A percentile compares a stretch with the other conserved stretches of the same genome.
These are phyloP conservation scores for Neurospora sp. DNA, from an alignment of 495 filamentous ascomycete species.

Conservation along the genomic window DNA sequence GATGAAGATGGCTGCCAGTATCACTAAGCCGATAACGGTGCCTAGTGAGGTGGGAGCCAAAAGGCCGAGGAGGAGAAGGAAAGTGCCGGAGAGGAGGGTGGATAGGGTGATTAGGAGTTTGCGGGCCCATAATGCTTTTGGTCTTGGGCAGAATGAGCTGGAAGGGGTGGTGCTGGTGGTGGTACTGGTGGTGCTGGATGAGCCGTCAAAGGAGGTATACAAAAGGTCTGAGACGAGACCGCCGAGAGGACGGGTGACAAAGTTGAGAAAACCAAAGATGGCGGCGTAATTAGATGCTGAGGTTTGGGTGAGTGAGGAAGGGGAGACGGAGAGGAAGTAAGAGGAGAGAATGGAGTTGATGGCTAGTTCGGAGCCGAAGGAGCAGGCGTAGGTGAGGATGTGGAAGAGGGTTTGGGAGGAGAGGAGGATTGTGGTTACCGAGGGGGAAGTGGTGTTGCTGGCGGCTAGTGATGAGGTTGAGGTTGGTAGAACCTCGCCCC, in stretches of 20 bases:
- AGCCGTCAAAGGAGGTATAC: conserved; percentile 48
- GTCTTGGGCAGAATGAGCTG: too few species aligned
- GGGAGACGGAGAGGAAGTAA: conserved; percentile 75
- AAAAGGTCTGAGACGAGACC: conserved; percentile 65
- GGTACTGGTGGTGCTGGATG: too few species aligned
- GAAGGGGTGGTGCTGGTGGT: too few species aligned
- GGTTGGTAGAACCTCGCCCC: conserved; percentile 23
- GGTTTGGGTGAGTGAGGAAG: conserved; percentile 56
- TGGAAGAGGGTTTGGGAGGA: conserved; percentile 60
- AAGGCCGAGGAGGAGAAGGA: conserved; percentile 63
- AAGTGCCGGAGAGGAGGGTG: conserved; percentile 52
- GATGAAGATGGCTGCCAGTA: conserved; percentile 65
- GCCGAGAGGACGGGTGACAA: conserved; percentile 63
- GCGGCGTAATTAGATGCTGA: conserved; percentile 67
- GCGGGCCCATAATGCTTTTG: conserved; percentile 59
- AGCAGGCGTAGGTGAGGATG: conserved; percentile 67
- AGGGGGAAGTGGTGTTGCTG: conserved; percentile 44
- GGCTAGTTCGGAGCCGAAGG: conserved; percentile 76
- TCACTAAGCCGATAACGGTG: conserved; percentile 70
- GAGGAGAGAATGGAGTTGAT: conserved; percentile 74
- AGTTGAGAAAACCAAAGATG: conserved; percentile 85
- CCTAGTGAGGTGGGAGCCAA: conserved; percentile 37
- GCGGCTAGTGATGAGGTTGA: too few species aligned
- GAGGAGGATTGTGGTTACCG: conserved; percentile 52
- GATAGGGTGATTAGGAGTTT: conserved; percentile 59